A percentile compares a stretch with the other conserved stretches of the same genome.
phyloP scores from a whole-genome alignment of 2,329 filamentous ascomycete species.

The Fusarium beomiforme region DNA sequence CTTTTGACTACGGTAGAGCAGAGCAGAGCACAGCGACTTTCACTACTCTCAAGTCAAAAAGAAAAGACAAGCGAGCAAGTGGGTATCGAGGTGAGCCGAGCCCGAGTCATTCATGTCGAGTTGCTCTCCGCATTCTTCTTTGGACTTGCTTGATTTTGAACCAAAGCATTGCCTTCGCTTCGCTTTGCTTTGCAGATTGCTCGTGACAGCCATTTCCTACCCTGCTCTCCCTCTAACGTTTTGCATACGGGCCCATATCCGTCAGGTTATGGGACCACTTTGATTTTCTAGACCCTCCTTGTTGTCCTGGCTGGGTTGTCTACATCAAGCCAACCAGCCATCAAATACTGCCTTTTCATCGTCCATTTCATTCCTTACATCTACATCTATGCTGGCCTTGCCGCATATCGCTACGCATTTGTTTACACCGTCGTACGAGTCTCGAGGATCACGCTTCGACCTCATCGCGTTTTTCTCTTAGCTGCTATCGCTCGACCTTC shows the following conservation, averaged over 20 bases:
- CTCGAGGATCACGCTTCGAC: conserved; percentile 28
- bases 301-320: conserved; percentile 26
- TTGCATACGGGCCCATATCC: conserved; percentile 17
- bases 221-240: conserved; percentile 25
- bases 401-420: conserved; percentile 18
- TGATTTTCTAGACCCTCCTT: conserved; percentile 32
- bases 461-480: conserved; percentile 35
- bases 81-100: conserved; percentile 47
- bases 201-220: conserved; percentile 44
- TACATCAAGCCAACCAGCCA: conserved; percentile 32
- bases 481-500: conserved; percentile 38
- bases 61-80: conserved; percentile 36
- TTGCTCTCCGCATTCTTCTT: conserved; percentile 41
- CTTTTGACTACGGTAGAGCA: conserved; percentile 7
- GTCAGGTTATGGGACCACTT: conserved; percentile 39
- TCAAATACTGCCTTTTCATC: conserved; percentile 30
- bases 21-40: conserved; percentile 28
- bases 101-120: conserved; percentile 47
- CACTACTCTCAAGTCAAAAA: conserved; percentile 22
- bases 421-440: conserved; percentile 29
- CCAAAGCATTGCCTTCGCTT: conserved; percentile 8
- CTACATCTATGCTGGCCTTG: conserved; percentile 18
- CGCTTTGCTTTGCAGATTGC: conserved; percentile 41
- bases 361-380: conserved; percentile 24
- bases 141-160: conserved; percentile 22